Evolutionary conservation across 1,284 basidiomycete genomes (phyloP).

Genomic region (Irpex sp.): DNA sequence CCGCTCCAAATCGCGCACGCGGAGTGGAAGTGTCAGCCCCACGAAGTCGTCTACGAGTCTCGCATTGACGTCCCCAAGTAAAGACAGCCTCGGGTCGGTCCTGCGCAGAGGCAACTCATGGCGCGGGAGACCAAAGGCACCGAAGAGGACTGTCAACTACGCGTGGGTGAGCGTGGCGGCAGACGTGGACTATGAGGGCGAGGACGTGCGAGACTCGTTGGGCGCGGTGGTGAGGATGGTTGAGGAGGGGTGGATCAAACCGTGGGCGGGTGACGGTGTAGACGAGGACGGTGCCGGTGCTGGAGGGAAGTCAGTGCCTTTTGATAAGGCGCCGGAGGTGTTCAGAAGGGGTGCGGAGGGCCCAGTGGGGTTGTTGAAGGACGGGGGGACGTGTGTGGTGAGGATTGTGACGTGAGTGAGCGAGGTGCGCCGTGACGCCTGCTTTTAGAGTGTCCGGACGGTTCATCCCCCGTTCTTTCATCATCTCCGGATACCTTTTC

Average conservation of each 20-base stretch:
- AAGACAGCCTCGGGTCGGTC: conserved; percentile 13
- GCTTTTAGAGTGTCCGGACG: not conserved
- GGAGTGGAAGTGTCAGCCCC: conserved; percentile 9
- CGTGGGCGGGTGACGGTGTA: conserved; percentile 34
- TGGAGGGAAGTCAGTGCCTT: conserved; percentile 38
- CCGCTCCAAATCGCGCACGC: conserved; percentile 28
- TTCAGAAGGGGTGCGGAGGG: conserved; percentile 28
- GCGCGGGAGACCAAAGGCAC: conserved; percentile 11
- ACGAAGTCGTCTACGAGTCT: conserved; percentile 3
- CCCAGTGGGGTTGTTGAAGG: conserved; percentile 26
- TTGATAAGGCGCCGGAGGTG: conserved; percentile 60
- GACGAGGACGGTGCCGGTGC: conserved; percentile 38
- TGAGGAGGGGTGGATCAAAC: conserved; percentile 26
- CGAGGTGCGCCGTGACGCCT: not conserved
- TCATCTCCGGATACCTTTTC: not conserved
- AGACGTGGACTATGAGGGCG: conserved; percentile 79
- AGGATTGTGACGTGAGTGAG: conserved; percentile 21
- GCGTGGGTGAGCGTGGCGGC: conserved; percentile 71
- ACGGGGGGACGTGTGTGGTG: conserved; percentile 34
- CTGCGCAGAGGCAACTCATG: conserved; percentile 4
- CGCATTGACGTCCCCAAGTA: conserved; percentile 10
- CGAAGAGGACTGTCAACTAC: conserved; percentile 51
- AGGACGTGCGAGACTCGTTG: conserved; percentile 64
- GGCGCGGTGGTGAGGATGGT: conserved; percentile 52
- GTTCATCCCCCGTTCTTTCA: not conserved